Base-by-base conservation (phyloP, 2,329 filamentous ascomycete species). In the Colletotrichum viniferum region DNA sequence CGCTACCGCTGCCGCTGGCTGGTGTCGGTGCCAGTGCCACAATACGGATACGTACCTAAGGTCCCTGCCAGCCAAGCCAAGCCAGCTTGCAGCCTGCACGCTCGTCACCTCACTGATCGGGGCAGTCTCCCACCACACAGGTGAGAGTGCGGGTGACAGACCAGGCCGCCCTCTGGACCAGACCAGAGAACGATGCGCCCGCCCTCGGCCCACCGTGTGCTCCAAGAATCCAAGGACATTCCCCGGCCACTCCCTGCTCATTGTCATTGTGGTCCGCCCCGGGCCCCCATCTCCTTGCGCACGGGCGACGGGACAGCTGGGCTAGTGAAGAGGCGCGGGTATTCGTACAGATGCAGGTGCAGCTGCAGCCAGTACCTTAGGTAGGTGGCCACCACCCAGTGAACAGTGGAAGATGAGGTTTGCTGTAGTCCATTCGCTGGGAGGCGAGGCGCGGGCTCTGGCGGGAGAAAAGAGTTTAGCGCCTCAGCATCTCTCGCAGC, bases 171-270 rank as follows among this genome's bases (percentile, higher is more conserved):
- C 43, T 52, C 43, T 52, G 43, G n/a, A 18, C 43, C 64, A 69
- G n/a, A 18, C 43, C 64, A 69, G 38, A 32, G 38, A 62, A 28
- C 30, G 43, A 64, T 64, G 71, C 60, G 43, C 64, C 60, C 65
- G 69, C 56, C 69, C 24, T 69, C 64, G 64, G 56, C 24, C 70
- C 70, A 69, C 56, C 16, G 70, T 36, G 55, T 68, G 70, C 70
- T 55, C 63, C 34, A 21, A 6, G 68, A 28, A 21, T 26, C 21
- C 55, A 38, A 62, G 43, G 12, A 21, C 43, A 52, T 52, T 13
- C 43, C 43, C 43, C n/a, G 43, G n/a, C n/a, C 43, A 52, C 10
- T 52, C 28, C 26, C 58, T 34, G 58, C 58, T 32, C 26, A 38
- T 28, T 10, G 68, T 65, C 26, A 38, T 21, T n/a, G 68, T 65